Conservation (phyloP, 2,329 filamentous ascomycete species). For the Fusarium succisae region DNA sequence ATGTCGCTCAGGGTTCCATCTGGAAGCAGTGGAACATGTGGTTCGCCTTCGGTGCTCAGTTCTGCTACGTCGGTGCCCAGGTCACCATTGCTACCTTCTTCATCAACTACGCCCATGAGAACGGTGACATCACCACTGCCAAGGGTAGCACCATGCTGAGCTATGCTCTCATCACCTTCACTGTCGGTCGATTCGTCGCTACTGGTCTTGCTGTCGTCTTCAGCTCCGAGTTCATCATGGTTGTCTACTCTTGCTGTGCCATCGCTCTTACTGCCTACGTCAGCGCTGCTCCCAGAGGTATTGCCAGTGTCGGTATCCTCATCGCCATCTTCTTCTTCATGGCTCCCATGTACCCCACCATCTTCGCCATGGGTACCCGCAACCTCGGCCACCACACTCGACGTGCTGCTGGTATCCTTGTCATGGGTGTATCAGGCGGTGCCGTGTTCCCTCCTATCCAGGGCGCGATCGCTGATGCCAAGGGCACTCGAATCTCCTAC, state of each 20-base stretch:
- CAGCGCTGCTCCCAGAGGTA: slow-evolving; percentile 53
- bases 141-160: slow-evolving; percentile 72
- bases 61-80: slow-evolving; percentile 81
- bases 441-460: slow-evolving; percentile 47
- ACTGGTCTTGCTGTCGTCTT: slow-evolving; percentile 71
- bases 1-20: slow-evolving; percentile 67
- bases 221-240: slow-evolving; percentile 73
- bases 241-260: slow-evolving; percentile 70
- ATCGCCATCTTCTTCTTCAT: slow-evolving; percentile 81
- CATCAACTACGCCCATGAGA: slow-evolving; percentile 76
- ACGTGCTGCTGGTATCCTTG: slow-evolving; percentile 75
- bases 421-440: slow-evolving; percentile 76
- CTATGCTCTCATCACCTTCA: slow-evolving; percentile 79
- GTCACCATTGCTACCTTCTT: slow-evolving; percentile 73
- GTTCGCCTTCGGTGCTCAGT: slow-evolving; percentile 79
- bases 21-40: slow-evolving; percentile 78
- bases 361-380: slow-evolving; percentile 79
- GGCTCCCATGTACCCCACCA: slow-evolving; percentile 82
- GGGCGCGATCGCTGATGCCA: slow-evolving; percentile 35
- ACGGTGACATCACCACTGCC: slow-evolving; percentile 60
- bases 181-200: slow-evolving; percentile 74
- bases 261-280: slow-evolving; percentile 66
- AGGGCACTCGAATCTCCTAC: slow-evolving; percentile 37
- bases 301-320: slow-evolving; percentile 67
- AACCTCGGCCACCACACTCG: slow-evolving; percentile 81